Base-by-base conservation (phyloP, 257 asterid species). In the Paraleonurus japonicus region DNA sequence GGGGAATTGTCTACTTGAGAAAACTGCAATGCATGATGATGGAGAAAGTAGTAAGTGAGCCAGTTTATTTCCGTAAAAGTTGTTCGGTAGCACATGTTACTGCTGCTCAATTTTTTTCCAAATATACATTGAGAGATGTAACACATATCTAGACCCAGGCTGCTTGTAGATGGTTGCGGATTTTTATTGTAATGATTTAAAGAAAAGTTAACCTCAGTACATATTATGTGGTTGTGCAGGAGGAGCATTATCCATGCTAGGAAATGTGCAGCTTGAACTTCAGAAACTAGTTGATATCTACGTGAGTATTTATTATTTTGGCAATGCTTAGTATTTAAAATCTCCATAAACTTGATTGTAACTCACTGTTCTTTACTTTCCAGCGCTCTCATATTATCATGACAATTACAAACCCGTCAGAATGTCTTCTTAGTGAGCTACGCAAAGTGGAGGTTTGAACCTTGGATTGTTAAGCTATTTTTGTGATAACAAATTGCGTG, bases 341-440 rank as follows among this genome's bases (percentile, higher is more conserved):
- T 67, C 39, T 35, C 37, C 59, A 16, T 61, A 5, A 74, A 50
- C 43, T 67, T 55, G 81, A 64, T 79, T 55, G n/a, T 85, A 70
- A 86, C 80, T 76, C 7, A 8, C 55, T 82, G 30, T 45, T 75
- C 64, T 84, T 65, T 72, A 47, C 54, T 70, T 85, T 78, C 61
- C 96, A 94, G 99, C 92, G 99, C 23, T 72, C 93, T 72, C 91
- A 86, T 78, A 83, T 91, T 50, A 83, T 91, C 76, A 76, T 85
- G 84, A 94, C 99, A 51, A 86, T 94, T 33, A 91, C 97, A 43
- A 91, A 89, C 72, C 99, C 99, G 41, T 94, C 96, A 47, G 99
- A 94, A 82, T 91, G 96, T 74, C 96, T 91, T 79, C 95, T 94
- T 24, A 86, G 88, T 43, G 96, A 94, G 88, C 96, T 94, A 30